Base-by-base conservation (phyloP, 331 rosid genomes). In the Pyracantha coccinea region DNA sequence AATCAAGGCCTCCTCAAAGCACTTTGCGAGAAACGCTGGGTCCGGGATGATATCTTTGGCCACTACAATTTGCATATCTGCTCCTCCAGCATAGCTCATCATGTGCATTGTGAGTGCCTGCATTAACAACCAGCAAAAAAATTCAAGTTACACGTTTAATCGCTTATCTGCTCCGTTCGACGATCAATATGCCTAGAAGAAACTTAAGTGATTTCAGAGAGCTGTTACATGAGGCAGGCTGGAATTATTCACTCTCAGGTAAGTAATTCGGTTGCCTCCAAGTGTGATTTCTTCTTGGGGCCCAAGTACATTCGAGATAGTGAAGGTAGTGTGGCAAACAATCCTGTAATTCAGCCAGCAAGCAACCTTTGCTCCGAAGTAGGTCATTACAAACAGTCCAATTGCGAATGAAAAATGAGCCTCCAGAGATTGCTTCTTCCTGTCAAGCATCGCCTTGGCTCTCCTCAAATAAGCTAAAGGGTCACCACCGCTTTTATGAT, bases 1-100 rank as follows among this genome's bases (percentile, higher is more conserved):
- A 64, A 85, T 75, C 73, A 90, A 88, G 68, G 96, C 96, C 55
- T 91, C 90, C 73, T 94, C 96, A 71, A 94, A 90, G 81, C 93
- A 94, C 80, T 89, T 84, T 0, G 93, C 96, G 35, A 94, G 93
- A 88, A 87, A 86, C 50, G 82, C 87, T 1, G 96, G 96, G 78
- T 94, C 98, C 0, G 91, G 95, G 23, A 91, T 91, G 78, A 94
- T 85, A 52, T 94, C 93, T 82, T 94, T 93, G 67, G 97, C 95
- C 83, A 83, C 98, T 83, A 86, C 82, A 67, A 91, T 87, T 81
- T 93, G 97, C 96, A 91, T 85, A 73, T 93, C 98, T 31, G 93
- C 98, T 76, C 78, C 82, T 54, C 93, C 97, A 55, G 86, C 96
- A 75, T 93, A 93, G 83, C 96, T 91, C 86, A 93, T 76, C 98